Conservation (phyloP, 176 grass and related monocot species). For the Oryza meridionalis region DNA sequence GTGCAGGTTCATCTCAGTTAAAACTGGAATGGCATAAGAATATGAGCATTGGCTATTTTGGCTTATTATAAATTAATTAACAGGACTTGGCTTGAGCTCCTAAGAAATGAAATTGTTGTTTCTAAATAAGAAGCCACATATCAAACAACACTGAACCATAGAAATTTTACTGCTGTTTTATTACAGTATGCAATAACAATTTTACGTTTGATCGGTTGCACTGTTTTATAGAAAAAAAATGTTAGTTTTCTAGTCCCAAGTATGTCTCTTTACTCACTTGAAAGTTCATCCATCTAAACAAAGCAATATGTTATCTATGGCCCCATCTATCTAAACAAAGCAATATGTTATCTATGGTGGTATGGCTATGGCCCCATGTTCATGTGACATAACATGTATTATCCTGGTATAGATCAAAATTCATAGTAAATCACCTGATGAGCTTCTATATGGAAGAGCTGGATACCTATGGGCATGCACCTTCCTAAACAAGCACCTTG, state of each 20-base stretch:
- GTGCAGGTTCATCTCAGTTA: background rate
- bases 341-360: background rate
- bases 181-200: too few species aligned
- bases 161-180: too few species aligned
- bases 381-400: background rate
- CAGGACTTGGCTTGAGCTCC: too few species aligned
- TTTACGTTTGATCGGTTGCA: too few species aligned
- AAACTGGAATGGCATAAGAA: background rate
- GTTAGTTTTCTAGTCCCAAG: too few species aligned
- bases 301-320: too few species aligned
- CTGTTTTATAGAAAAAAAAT: too few species aligned
- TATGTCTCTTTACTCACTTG: background rate
- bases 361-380: background rate
- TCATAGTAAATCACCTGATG: constrained; percentile 41
- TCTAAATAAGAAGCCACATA: too few species aligned
- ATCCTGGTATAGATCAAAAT: constrained; percentile 15
- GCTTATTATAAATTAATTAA: too few species aligned
- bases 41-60: background rate
- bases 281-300: background rate
- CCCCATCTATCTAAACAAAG: background rate
- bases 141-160: too few species aligned
- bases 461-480: constrained; percentile 46
- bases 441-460: constrained; percentile 55
- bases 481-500: constrained; percentile 55
- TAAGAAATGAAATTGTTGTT: too few species aligned